A percentile compares a stretch with the other conserved stretches of the same genome.
These are phyloP conservation scores for Moesziomyces aphidis DNA, from an alignment of 1,284 basidiomycete species.

Conservation along the genomic window DNA sequence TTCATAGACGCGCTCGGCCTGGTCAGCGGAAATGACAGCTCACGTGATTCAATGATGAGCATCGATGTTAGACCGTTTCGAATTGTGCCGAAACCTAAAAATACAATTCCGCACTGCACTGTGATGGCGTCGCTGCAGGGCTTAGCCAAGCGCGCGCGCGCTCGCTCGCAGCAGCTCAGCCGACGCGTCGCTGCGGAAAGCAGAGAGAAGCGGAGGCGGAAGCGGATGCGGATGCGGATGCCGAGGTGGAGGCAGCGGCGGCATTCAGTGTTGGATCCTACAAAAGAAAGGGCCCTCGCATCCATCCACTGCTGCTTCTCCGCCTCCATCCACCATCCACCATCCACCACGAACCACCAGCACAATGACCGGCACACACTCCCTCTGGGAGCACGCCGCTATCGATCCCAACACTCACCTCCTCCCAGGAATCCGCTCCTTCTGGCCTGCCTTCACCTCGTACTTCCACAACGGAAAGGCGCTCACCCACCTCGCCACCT, in stretches of 20 bases:
- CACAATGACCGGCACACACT: slow-evolving; percentile 23
- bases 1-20: too few relatives aligned
- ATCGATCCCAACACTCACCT: slow-evolving; percentile 45
- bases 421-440: slow-evolving; percentile 42
- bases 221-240: too few relatives aligned
- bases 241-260: slow-evolving; percentile 3
- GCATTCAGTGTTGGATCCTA: background rate
- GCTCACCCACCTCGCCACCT: slow-evolving; percentile 34
- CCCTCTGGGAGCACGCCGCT: slow-evolving; percentile 46
- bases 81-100: too few relatives aligned
- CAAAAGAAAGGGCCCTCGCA: background rate
- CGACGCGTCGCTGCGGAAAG: background rate
- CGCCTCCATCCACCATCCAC: background rate
- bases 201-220: too few relatives aligned
- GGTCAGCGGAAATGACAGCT: too few relatives aligned
- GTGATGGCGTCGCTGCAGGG: background rate
- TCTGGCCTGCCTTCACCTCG: slow-evolving; percentile 32
- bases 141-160: slow-evolving; percentile 7
- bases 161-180: background rate
- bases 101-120: too few relatives aligned
- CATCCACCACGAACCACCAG: background rate
- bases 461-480: slow-evolving; percentile 30
- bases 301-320: slow-evolving; percentile 6
- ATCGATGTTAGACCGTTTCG: too few relatives aligned
- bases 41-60: too few relatives aligned